Evolutionary conservation across 2,329 filamentous ascomycete species (phyloP).

Genomic region (Bipolaris oryzae): DNA sequence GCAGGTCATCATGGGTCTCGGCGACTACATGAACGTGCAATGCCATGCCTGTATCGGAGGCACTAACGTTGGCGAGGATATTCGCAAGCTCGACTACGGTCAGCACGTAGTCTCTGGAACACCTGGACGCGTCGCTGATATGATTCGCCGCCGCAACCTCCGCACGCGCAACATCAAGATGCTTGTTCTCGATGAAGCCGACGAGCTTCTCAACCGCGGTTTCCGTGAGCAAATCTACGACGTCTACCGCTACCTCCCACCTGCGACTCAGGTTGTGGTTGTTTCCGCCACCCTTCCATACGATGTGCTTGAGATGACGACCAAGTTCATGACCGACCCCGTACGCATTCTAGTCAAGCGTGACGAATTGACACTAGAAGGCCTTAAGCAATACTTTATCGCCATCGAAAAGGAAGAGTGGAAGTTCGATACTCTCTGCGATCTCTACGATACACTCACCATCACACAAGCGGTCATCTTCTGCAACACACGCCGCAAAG

Average conservation of each 20-base stretch:
- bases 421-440: conserved; percentile 98
- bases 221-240: conserved; percentile 99
- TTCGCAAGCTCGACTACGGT: conserved; percentile 94
- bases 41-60: conserved; percentile 98
- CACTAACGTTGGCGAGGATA: conserved; percentile 97
- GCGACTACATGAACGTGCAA: conserved; percentile 99
- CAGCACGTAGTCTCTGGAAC: conserved; percentile 98
- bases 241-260: conserved; percentile 94
- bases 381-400: conserved; percentile 98
- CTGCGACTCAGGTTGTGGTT: conserved; percentile 96
- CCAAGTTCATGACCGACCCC: conserved; percentile 99
- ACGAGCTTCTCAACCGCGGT: conserved; percentile 85
- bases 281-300: conserved; percentile 96
- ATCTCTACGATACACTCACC: conserved; percentile 97
- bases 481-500: conserved; percentile 98
- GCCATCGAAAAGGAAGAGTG: conserved; percentile 99
- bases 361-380: conserved; percentile 97
- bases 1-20: conserved; percentile 98
- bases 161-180: conserved; percentile 79
- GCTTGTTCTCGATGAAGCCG: conserved; percentile 77
- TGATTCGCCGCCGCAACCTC: conserved; percentile 76
- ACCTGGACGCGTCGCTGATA: conserved; percentile 90
- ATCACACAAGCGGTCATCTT: conserved; percentile 99
- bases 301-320: conserved; percentile 98
- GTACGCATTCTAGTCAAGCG: conserved; percentile 97